Evolutionary conservation across 2,329 filamentous ascomycete species (phyloP), one percentile per base, ranked within the genome.

Genomic region (Epicoccum sorghinum): DNA sequence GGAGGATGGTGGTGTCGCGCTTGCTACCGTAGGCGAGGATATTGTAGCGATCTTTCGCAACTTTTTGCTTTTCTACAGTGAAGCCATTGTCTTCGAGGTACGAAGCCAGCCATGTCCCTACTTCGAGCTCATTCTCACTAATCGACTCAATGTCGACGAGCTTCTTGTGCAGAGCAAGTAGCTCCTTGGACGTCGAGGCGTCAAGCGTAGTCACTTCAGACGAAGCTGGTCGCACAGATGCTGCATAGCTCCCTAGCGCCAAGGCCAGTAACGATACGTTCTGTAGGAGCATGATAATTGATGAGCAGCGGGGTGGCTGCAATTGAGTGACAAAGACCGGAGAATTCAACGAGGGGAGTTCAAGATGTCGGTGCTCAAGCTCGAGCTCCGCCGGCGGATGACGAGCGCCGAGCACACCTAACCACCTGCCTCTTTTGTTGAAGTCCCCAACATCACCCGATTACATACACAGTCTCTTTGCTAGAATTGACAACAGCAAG

Each of bases 91-190:
- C 69, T 52, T 80, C 72, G 5, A 96, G 84, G 66, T 90, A 91
- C 1, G 82, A 76, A 32, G 83, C 79, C 4, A 96, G 81, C 75
- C 88, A 91, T 42, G 82, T 70, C 38, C 88, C 90, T 7, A 92
- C 86, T 0, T 81, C 76, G 37, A 83, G 77, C 72, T 96, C 92
- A 58, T 87, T 81, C 40, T 84, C 84, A 3, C 84, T 86, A 58
- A 91, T 83, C 0, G 91, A 96, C 44, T 88, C 82, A 39, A 88
- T 88, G 53, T 88, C 80, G 27, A 93, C 82, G n/a, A 96, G 84
- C 13, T 85, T 82, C 47, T 87, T 85, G 77, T 96, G 92, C 10
- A 96, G 82, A 14, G 82, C 81, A 38, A 96, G 81, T 0, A 96
- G 82, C 56, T 80, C 77, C 52, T 72, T 61, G 0, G 68, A 70